Conservation (phyloP, 2,329 filamentous ascomycete genomes). For the Claviceps humidiphila region DNA sequence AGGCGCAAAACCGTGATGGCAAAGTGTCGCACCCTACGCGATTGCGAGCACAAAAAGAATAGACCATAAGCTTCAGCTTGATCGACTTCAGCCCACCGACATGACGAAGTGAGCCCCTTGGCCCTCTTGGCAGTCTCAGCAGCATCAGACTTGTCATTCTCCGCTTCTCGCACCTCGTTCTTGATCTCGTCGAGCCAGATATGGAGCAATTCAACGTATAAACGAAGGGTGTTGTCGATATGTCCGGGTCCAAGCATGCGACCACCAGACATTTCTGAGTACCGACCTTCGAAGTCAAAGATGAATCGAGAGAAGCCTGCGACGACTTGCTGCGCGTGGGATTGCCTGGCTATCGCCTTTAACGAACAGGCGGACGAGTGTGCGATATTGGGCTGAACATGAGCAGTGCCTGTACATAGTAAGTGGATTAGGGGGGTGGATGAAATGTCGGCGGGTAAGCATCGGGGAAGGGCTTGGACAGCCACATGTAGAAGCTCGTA, state of each 20-base stretch:
- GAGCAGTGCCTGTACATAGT: conserved; percentile 89
- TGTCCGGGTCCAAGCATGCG: conserved; percentile 90
- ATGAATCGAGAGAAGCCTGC: conserved; percentile 96
- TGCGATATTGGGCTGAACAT: conserved; percentile 86
- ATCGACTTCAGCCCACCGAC: conserved; percentile 85
- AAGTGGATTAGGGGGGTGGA: conserved; percentile 91
- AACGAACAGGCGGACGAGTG: conserved; percentile 82
- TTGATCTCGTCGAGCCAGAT: conserved; percentile 98
- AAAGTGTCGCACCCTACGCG: conserved; percentile 73
- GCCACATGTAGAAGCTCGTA: conserved; percentile 93
- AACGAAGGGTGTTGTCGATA: conserved; percentile 81
- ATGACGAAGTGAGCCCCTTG: conserved; percentile 70
- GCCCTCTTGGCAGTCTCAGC: conserved; percentile 54
- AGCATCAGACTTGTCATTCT: conserved; percentile 50
- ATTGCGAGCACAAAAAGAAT: conserved; percentile 96
- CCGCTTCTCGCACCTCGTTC: conserved; percentile 65
- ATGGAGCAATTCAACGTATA: conserved; percentile 86
- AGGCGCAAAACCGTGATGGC: conserved; percentile 85
- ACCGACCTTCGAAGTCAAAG: conserved; percentile 95
- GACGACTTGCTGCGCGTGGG: conserved; percentile 86
- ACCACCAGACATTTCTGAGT: conserved; percentile 95
- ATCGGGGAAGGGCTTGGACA: conserved; percentile 89
- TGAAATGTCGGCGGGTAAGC: conserved; percentile 76
- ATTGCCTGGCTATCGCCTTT: conserved; percentile 88
- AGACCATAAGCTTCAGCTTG: conserved; percentile 93